Evolutionary conservation across 371 early-diverging fungal genomes (phyloP), one percentile per base, ranked within the genome.

Genomic region (Saksenaea vasiformis): DNA sequence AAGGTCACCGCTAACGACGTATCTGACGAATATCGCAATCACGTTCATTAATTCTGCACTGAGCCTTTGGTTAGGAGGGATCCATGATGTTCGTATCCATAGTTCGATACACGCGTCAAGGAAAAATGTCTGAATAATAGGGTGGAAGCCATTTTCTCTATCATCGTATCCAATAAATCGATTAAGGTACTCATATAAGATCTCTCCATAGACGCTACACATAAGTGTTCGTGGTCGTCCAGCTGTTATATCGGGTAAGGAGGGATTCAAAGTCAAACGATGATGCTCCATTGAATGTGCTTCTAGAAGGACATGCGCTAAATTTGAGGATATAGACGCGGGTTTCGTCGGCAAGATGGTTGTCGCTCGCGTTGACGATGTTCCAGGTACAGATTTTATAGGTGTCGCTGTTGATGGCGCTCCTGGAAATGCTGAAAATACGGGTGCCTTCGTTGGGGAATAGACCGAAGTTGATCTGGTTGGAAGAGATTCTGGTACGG

Each of bases 41-140:
- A 37, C 72, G 15, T 66, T 60, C 64, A 79, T 68, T 0, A 55
- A 27, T 8, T 72, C 74, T 3, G 26, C 3, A 9, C 41, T 43
- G 1, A 73, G 61, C 15, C 58, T 70, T n/a, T 70, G 69, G 15
- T 62, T 61, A 3, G 17, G 2, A 0, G 69, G 13, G 4, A 79
- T 58, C 69, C 72, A 79, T 5, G 65, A 37, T 5, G 68, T 70
- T 19, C 79, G 72, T 3, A 79, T 61, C 76, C 76, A 79, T 1
- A 75, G 44, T 53, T 79, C 79, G 3, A 72, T 39, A 4, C 61
- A 67, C 0, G 68, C 62, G 34, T 79, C 79, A 5, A 72, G 54
- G 44, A 73, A 72, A 44, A 79, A 76, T 0, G 67, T 57, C 0
- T 63, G 54, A 26, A 77, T 37, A 24, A 24, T 10, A 0, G 61